A percentile compares a stretch with the other conserved stretches of the same genome.
These are phyloP conservation scores for Prunus mira DNA, from an alignment of 306 rosid genomes.

Conservation along the genomic window DNA sequence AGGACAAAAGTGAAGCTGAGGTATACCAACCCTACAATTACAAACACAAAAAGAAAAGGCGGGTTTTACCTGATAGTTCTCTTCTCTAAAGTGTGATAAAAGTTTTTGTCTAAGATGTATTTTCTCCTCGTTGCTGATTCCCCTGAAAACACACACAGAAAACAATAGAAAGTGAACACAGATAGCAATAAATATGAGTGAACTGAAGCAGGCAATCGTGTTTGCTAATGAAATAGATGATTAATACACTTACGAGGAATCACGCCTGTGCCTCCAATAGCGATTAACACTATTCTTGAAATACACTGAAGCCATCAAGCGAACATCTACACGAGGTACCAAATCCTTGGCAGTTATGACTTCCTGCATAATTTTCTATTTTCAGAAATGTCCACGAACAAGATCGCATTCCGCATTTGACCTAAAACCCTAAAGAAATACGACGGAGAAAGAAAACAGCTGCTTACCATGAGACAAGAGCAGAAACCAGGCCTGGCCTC, in stretches of 20 bases:
- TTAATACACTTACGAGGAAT: slow-evolving; percentile 44
- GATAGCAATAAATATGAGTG: not conserved
- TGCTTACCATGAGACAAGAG: slow-evolving; percentile 75
- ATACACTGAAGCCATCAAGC: slow-evolving; percentile 82
- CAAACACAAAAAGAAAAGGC: not conserved
- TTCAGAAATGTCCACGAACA: slow-evolving; percentile 1
- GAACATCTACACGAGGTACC: slow-evolving; percentile 69
- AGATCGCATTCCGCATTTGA: not conserved
- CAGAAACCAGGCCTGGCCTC: slow-evolving; percentile 90
- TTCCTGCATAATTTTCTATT: slow-evolving; percentile 44
- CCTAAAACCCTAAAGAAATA: slow-evolving; percentile 35
- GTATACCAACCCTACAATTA: too few relatives aligned
- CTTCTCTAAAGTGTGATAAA: slow-evolving; percentile 80
- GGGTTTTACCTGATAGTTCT: slow-evolving; percentile 64
- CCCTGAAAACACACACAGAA: slow-evolving; percentile 45
- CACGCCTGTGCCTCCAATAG: slow-evolving; percentile 80
- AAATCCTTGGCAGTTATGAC: slow-evolving; percentile 79
- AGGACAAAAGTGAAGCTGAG: not conserved
- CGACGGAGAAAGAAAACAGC: not conserved
- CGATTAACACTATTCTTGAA: slow-evolving; percentile 83
- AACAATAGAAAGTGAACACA: not conserved
- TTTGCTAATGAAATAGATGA: not conserved
- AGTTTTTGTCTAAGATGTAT: slow-evolving; percentile 72
- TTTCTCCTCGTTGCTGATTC: slow-evolving; percentile 86
- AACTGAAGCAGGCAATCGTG: not conserved